Evolutionary conservation across 1,139 yeast genomes (phyloP).

Genomic region (Diutina rugosa): DNA sequence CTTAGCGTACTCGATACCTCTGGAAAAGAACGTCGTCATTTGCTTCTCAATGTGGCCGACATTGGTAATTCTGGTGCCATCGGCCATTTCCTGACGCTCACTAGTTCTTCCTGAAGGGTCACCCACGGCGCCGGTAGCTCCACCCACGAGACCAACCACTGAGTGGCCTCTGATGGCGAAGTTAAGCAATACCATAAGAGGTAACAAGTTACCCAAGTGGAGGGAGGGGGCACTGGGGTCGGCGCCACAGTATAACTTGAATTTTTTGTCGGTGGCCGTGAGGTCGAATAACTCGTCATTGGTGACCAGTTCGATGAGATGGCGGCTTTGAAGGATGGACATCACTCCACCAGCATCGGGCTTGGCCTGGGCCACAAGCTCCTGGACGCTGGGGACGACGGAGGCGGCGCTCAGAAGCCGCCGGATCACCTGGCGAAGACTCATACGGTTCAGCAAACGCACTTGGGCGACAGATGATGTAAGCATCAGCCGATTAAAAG

Average conservation of each 20-base stretch:
- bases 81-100: constrained; percentile 52
- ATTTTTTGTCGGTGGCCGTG: constrained; percentile 18
- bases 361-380: neutral
- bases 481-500: neutral
- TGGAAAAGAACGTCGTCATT: constrained; percentile 42
- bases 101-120: constrained; percentile 90
- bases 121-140: constrained; percentile 96
- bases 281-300: constrained; percentile 31
- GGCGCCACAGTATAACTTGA: constrained; percentile 83
- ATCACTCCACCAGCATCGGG: neutral
- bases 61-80: constrained; percentile 40
- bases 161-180: constrained; percentile 77
- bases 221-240: constrained; percentile 89
- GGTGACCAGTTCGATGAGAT: constrained; percentile 35
- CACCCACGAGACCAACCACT: constrained; percentile 78
- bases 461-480: neutral
- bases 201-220: constrained; percentile 84
- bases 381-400: neutral
- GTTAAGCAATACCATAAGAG: constrained; percentile 74
- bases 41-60: constrained; percentile 49
- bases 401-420: neutral
- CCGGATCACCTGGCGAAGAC: neutral
- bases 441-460: neutral
- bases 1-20: constrained; percentile 51
- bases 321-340: constrained; percentile 22